Base-by-base conservation (phyloP, 2,329 filamentous ascomycete species). In the Verticillium klebahnii region DNA sequence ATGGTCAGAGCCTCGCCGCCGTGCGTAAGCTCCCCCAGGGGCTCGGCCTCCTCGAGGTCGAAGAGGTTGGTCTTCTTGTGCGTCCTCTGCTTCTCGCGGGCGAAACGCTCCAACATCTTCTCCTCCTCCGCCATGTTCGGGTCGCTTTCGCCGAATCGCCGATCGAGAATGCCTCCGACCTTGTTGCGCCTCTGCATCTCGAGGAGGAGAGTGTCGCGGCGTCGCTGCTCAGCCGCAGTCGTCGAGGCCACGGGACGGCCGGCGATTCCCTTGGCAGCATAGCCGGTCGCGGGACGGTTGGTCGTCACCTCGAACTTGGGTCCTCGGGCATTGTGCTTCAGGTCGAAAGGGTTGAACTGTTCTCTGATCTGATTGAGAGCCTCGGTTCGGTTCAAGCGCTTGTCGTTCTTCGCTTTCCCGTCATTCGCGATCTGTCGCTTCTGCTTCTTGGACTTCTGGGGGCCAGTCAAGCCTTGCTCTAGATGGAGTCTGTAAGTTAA, bases 341-440 rank as follows among this genome's bases (percentile, higher is more conserved):
- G 86, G 72, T 99, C 95, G 76, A 99, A 99, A 0, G 95, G 95
- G 74, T 99, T 99, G 85, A 98, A 98, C 68, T 93, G 90, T 71
- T 98, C 93, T 72, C 95, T 90, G 73, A 99, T 97, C 62, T 86
- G 87, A 69, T 91, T 88, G 65, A 99, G 82, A 17, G 93, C 91
- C 61, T 87, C 89, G 71, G 89, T 86, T 71, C 90, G 87, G 17
- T 59, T 59, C 31, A 92, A 83, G 63, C 91, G 88, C 75, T 92
- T 91, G 70, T 94, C 89, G 68, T 78, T 79, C 65, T 84, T 86
- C 65, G 82, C 84, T 61, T 85, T 86, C 59, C 83, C 85, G 12
- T 52, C 45, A 19, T 52, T 52, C 45, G 45, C 45, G 75, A 87
- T 87, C 72, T 90, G 87, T 70, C 91, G 91, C 74, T 91, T 93